A percentile compares a stretch with the other conserved stretches of the same genome.
phyloP scores from a whole-genome alignment of 1,284 basidiomycete genomes.

The Neotropicomus parvogracilis region DNA sequence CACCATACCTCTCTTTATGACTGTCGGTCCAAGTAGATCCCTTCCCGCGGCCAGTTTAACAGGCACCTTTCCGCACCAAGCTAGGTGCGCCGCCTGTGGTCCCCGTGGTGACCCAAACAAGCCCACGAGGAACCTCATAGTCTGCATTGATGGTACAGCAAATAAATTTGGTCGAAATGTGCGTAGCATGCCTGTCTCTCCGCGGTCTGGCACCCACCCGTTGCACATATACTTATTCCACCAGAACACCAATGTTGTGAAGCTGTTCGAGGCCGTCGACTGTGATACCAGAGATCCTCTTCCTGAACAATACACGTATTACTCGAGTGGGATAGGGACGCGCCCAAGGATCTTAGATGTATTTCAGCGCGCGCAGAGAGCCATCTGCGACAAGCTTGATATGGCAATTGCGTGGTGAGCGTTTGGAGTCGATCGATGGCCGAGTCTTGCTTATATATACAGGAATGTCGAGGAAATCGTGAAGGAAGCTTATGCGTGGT shows the following conservation, averaged over 20 bases:
- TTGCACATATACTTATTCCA: not conserved
- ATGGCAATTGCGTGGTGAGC: slow-evolving; percentile 25
- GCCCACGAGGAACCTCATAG: slow-evolving; percentile 30
- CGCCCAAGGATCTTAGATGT: slow-evolving; percentile 30
- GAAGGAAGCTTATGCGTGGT: slow-evolving; percentile 7
- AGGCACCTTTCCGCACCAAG: not conserved
- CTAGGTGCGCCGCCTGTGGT: slow-evolving; percentile 16
- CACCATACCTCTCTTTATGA: slow-evolving; percentile 3
- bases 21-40: slow-evolving; percentile 10
- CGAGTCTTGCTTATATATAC: not conserved
- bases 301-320: slow-evolving; percentile 34
- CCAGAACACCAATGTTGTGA: slow-evolving; percentile 17
- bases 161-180: slow-evolving; percentile 35
- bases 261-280: slow-evolving; percentile 19
- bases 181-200: not conserved
- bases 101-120: not conserved
- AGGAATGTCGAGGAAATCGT: slow-evolving; percentile 9
- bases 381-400: slow-evolving; percentile 19
- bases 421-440: not conserved
- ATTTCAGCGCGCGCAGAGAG: slow-evolving; percentile 19
- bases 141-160: slow-evolving; percentile 37
- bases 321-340: slow-evolving; percentile 43
- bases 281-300: slow-evolving; percentile 18
- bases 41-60: slow-evolving; percentile 4
- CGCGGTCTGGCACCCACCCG: not conserved